Evolutionary conservation across 495 filamentous ascomycete species (phyloP).

Genomic region (Aspergillus taichungensis): DNA sequence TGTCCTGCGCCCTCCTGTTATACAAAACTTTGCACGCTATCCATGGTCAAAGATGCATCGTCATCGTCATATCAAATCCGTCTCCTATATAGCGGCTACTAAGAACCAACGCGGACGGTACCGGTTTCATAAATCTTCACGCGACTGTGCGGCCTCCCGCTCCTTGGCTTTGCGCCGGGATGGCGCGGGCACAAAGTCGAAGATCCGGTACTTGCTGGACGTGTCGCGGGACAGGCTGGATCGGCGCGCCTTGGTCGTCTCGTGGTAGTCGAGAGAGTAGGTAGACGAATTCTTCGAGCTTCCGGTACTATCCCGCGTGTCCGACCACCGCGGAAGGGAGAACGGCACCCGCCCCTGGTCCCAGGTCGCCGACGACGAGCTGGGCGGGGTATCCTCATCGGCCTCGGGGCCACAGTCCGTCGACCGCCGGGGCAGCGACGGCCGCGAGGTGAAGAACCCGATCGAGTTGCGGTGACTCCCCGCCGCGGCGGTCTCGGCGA

Average conservation of each 20-base stretch:
- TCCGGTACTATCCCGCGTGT: conserved; percentile 37
- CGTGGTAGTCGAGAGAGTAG: conserved; percentile 37
- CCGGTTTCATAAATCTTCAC: conserved; percentile 32
- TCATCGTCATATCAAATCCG: background rate
- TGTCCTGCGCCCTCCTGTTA: conserved; percentile 11
- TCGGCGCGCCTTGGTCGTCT: conserved; percentile 31
- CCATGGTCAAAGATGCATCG: background rate
- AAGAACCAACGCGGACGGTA: conserved; percentile 1
- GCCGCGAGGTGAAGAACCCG: conserved; percentile 34
- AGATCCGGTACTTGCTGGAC: conserved; percentile 40
- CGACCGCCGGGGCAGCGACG: conserved; percentile 33
- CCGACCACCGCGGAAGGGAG: conserved; percentile 35
- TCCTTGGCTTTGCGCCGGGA: conserved; percentile 39
- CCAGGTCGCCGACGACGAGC: conserved; percentile 45
- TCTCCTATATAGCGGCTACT: background rate
- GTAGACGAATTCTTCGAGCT: conserved; percentile 43
- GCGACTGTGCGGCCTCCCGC: conserved; percentile 31
- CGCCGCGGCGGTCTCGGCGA: conserved; percentile 27
- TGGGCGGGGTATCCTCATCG: conserved; percentile 42
- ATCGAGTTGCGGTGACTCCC: conserved; percentile 35
- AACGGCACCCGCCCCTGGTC: conserved; percentile 37
- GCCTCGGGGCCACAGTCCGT: conserved; percentile 31
- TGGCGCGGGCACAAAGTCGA: conserved; percentile 37
- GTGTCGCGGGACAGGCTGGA: conserved; percentile 38
- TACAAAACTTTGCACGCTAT: conserved; percentile 9